These are phyloP conservation scores for Microcyclospora tardicrescens DNA, from an alignment of 2,329 filamentous ascomycete genomes.

Conservation along the genomic window DNA sequence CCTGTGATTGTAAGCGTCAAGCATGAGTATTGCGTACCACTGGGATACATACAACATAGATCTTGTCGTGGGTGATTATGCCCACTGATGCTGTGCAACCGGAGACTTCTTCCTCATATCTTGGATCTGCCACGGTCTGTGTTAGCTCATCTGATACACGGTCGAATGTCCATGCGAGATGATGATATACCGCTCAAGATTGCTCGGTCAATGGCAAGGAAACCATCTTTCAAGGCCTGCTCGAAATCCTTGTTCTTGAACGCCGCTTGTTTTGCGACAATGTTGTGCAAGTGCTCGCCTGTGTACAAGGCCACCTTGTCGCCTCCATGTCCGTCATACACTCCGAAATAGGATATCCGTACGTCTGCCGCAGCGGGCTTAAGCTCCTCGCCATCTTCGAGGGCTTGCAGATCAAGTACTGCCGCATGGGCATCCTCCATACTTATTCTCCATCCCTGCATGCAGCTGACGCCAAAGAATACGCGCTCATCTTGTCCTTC, in stretches of 20 bases:
- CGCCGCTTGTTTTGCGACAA: constrained; percentile 85
- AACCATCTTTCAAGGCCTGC: constrained; percentile 93
- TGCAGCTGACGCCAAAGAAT: constrained; percentile 87
- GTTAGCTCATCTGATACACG: background rate
- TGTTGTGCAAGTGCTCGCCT: constrained; percentile 84
- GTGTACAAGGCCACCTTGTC: constrained; percentile 92
- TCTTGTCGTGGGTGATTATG: constrained; percentile 78
- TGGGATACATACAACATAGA: constrained; percentile 68
- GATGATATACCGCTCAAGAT: constrained; percentile 75
- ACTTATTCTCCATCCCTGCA: constrained; percentile 99
- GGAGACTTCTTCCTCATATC: constrained; percentile 95
- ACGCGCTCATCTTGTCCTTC: constrained; percentile 86
- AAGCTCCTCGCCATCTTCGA: constrained; percentile 39
- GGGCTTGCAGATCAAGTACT: constrained; percentile 70
- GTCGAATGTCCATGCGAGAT: background rate
- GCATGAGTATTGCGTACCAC: background rate
- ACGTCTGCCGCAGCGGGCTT: constrained; percentile 50
- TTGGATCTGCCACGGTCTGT: constrained; percentile 54
- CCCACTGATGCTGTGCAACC: constrained; percentile 92
- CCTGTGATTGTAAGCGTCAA: constrained; percentile 41
- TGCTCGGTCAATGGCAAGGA: constrained; percentile 87
- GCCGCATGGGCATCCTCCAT: constrained; percentile 96
- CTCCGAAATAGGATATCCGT: constrained; percentile 87
- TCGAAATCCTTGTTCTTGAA: constrained; percentile 87
- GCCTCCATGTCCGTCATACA: constrained; percentile 94